These are phyloP conservation scores for Sutorius australiensis DNA, from an alignment of 768 basidiomycete genomes.

Conservation along the genomic window DNA sequence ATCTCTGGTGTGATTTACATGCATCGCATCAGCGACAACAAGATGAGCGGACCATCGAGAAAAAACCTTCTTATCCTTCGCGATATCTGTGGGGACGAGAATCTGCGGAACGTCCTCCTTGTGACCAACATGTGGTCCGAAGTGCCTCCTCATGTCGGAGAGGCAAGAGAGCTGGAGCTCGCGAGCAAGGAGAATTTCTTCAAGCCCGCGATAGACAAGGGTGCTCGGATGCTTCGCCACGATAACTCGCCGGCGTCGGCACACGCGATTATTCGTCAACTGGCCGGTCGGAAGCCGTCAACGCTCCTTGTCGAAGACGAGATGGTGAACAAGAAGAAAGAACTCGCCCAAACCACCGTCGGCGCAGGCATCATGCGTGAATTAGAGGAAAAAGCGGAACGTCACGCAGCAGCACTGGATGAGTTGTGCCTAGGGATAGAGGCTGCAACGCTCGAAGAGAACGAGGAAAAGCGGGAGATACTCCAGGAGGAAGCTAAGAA, in stretches of 20 bases:
- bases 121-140: constrained; percentile 54
- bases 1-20: constrained; percentile 47
- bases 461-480: constrained; percentile 42
- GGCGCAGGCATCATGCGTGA: constrained; percentile 51
- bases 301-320: constrained; percentile 53
- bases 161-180: constrained; percentile 45
- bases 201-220: constrained; percentile 46
- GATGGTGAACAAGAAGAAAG: constrained; percentile 46
- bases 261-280: constrained; percentile 39
- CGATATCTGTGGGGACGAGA: constrained; percentile 46
- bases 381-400: constrained; percentile 40
- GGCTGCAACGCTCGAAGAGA: constrained; percentile 39
- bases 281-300: constrained; percentile 38
- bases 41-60: constrained; percentile 49
- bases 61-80: constrained; percentile 49
- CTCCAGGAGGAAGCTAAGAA: constrained; percentile 40
- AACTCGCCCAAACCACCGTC: constrained; percentile 48
- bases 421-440: constrained; percentile 44
- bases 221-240: constrained; percentile 44
- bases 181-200: constrained; percentile 42
- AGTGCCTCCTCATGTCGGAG: constrained; percentile 33
- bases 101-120: constrained; percentile 46
- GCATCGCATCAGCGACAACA: constrained; percentile 48
- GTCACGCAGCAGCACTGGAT: constrained; percentile 44
- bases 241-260: constrained; percentile 41